These are phyloP conservation scores for Rubia yunnanensis DNA, from an alignment of 257 asterid genomes.

Conservation along the genomic window DNA sequence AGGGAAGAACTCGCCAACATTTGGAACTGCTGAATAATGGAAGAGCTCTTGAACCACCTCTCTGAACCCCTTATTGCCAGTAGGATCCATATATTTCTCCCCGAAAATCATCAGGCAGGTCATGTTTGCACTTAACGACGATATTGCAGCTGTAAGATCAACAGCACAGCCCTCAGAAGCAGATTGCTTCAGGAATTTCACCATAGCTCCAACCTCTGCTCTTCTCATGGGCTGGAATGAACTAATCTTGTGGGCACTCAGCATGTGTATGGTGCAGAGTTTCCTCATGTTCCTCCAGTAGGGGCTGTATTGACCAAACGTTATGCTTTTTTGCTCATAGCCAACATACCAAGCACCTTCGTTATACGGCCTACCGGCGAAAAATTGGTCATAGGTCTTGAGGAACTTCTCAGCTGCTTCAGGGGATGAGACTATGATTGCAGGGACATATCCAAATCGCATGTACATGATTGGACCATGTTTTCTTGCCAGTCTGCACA, in stretches of 20 bases:
- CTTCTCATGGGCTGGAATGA: constrained; percentile 9
- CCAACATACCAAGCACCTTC: constrained; percentile 9
- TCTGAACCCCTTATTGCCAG: constrained; percentile 13
- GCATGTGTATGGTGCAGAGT: constrained; percentile 11
- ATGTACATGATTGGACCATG: constrained; percentile 13
- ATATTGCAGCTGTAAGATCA: neutral
- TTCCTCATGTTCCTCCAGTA: constrained; percentile 17
- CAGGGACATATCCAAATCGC: constrained; percentile 10
- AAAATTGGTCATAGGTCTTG: constrained; percentile 16
- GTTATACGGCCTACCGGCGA: constrained; percentile 13
- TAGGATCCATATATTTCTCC: neutral
- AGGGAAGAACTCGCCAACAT: constrained; percentile 6
- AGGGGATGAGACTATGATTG: constrained; percentile 13
- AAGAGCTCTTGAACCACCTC: constrained; percentile 8
- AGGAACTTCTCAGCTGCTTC: constrained; percentile 14
- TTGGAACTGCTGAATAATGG: constrained; percentile 11
- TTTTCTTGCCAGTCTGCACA: constrained; percentile 2
- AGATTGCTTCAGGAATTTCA: constrained; percentile 3
- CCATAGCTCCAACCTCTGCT: constrained; percentile 5
- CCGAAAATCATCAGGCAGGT: neutral
- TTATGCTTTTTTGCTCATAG: constrained; percentile 8
- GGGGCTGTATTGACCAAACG: constrained; percentile 9
- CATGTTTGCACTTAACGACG: constrained; percentile 7
- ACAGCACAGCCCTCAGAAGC: neutral
- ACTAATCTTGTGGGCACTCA: constrained; percentile 12